phyloP scores from a whole-genome alignment of 495 filamentous ascomycete species.

The Penicillium coprophilum region DNA sequence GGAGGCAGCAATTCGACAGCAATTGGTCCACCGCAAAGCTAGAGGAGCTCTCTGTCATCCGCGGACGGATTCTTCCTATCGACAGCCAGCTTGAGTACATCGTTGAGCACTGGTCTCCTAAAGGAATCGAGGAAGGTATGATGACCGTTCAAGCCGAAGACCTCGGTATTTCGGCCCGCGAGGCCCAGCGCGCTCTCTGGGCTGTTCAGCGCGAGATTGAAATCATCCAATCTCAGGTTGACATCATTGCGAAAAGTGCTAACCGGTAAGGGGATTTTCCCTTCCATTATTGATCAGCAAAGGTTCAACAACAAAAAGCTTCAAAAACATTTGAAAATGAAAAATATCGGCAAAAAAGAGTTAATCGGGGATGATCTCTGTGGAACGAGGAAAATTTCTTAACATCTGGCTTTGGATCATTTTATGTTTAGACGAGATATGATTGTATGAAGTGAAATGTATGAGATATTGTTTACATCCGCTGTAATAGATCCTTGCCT shows the following conservation, averaged over 20 bases:
- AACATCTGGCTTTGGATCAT: not conserved
- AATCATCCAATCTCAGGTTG: not conserved
- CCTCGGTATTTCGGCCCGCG: constrained; percentile 6
- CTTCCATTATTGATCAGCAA: not conserved
- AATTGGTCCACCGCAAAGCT: not conserved
- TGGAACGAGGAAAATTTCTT: not conserved
- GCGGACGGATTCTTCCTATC: constrained; percentile 1
- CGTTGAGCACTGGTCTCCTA: constrained; percentile 9
- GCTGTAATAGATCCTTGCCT: not conserved
- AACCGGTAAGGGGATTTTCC: not conserved
- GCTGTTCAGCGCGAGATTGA: constrained; percentile 11
- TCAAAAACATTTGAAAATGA: not conserved
- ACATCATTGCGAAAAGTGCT: not conserved
- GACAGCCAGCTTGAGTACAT: constrained; percentile 4
- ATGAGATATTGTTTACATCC: not conserved
- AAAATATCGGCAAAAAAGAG: not conserved
- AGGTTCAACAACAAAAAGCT: not conserved
- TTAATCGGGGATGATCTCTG: not conserved
- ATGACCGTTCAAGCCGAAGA: not conserved
- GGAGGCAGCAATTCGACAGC: not conserved
- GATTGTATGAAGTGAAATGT: constrained; percentile 4
- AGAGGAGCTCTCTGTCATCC: constrained; percentile 19
- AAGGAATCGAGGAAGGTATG: constrained; percentile 7
- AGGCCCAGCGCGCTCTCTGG: constrained; percentile 9
- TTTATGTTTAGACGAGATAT: not conserved